Evolutionary conservation across 345 rosid genomes (phyloP), one percentile per base, ranked within the genome.

Genomic region (Salix caprea): DNA sequence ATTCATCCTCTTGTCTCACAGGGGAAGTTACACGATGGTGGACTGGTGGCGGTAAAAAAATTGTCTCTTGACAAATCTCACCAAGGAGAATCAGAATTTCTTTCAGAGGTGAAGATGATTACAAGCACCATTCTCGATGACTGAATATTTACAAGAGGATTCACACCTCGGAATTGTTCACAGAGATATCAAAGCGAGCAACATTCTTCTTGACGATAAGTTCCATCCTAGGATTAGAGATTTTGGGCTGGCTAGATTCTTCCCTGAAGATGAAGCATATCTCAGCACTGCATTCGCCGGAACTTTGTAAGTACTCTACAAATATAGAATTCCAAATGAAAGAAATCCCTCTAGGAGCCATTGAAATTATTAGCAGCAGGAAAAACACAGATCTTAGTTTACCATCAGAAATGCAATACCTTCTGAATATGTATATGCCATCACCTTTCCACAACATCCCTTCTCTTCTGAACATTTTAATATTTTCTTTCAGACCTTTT

Each of bases 121-220:
- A 91, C 95, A 36, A 89, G 92, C 79, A 91, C 89, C 32, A 30
- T 30, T 30, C 91, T 32, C 75, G 95, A 81, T 91, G 91, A 46
- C 77, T 91, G 77, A 89, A 44, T 91, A 89, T 78, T 78, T 91
- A 61, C 95, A 91, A 26, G 89, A 91, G 76, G 95, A 91, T 80
- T 89, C 95, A 0, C 89, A 86, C 75, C 37, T 75, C 61, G 76
- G 90, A 80, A 91, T 91, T 16, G 84, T 91, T 70, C 92, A 88
- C 21, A 86, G 91, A 82, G 92, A 91, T 83, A 88, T 91, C 72
- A 91, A 91, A 83, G 95, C 92, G 6, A 91, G 95, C 89, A 89
- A 91, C 82, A 83, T 89, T 80, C 95, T 91, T 82, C 90, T 91
- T 34, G 89, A 91, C 71, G 91, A 87, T 32, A 88, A 89, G 76